Conservation (phyloP, 2,329 filamentous ascomycete species). For the Claviceps sp. region DNA sequence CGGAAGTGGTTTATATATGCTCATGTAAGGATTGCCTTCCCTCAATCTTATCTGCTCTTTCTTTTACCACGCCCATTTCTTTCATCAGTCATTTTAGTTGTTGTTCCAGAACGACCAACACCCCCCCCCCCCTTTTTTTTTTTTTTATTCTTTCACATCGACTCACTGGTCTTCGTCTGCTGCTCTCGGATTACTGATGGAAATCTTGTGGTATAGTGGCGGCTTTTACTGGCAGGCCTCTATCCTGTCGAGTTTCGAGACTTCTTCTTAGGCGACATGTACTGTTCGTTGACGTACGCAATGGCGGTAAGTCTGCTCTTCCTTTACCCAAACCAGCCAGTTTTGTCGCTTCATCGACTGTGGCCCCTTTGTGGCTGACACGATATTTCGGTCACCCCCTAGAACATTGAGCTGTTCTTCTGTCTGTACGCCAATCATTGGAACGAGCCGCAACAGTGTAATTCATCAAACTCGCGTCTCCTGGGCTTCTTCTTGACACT, state of each 20-base stretch:
- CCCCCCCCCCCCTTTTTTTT: background rate
- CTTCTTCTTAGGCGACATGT: constrained; percentile 96
- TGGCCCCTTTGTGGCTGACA: background rate
- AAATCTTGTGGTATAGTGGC: constrained; percentile 43
- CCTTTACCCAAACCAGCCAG: too few species aligned
- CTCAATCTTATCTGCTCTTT: too few species aligned
- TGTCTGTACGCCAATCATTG: constrained; percentile 78
- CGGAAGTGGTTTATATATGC: constrained; percentile 80
- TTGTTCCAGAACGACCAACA: too few species aligned
- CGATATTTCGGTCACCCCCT: too few species aligned
- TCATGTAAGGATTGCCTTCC: constrained; percentile 46
- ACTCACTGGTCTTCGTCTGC: background rate
- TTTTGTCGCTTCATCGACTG: too few species aligned
- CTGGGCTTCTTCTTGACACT: constrained; percentile 76
- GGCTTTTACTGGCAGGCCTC: constrained; percentile 68
- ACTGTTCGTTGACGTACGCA: constrained; percentile 86
- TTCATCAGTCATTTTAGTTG: too few species aligned
- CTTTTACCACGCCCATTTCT: too few species aligned
- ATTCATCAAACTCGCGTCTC: constrained; percentile 69
- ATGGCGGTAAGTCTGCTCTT: constrained; percentile 52
- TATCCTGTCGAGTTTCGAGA: constrained; percentile 95
- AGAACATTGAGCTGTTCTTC: constrained; percentile 90
- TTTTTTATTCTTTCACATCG: too few species aligned
- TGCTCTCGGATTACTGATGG: background rate
- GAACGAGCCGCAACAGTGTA: constrained; percentile 62